Evolutionary conservation across 192 early-diverging fungal species (phyloP).

Genomic region (Coemansia reversa): DNA sequence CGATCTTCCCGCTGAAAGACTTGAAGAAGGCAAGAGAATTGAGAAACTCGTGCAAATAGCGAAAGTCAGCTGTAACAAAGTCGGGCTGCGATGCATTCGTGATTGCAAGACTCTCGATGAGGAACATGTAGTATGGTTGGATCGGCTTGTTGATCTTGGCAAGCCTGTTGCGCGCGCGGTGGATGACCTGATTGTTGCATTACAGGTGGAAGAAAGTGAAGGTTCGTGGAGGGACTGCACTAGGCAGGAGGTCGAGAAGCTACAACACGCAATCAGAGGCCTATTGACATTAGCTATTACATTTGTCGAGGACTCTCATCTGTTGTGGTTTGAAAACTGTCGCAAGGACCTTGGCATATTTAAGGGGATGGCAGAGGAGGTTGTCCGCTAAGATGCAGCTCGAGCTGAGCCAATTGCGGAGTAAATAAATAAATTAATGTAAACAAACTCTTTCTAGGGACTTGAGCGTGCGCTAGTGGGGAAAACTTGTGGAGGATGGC

Average conservation of each 20-base stretch:
- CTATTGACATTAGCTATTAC: slow-evolving; percentile 45
- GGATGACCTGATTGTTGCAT: slow-evolving; percentile 31
- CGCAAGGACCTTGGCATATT: slow-evolving; percentile 30
- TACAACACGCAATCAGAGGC: slow-evolving; percentile 12
- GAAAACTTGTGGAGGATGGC: background rate
- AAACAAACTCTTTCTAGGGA: slow-evolving; percentile 12
- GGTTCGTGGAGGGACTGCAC: slow-evolving; percentile 20
- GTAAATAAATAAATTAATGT: slow-evolving; percentile 1
- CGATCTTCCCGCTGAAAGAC: slow-evolving; percentile 32
- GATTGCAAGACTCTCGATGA: slow-evolving; percentile 40
- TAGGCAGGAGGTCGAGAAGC: slow-evolving; percentile 16
- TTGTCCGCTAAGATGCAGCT: slow-evolving; percentile 23
- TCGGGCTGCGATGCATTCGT: slow-evolving; percentile 48
- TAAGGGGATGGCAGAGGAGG: slow-evolving; percentile 10
- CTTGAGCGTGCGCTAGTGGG: background rate
- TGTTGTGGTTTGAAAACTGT: slow-evolving; percentile 47
- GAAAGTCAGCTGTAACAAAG: slow-evolving; percentile 40
- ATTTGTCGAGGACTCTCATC: slow-evolving; percentile 50
- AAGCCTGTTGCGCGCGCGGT: slow-evolving; percentile 26
- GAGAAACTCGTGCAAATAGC: slow-evolving; percentile 27
- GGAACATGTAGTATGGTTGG: slow-evolving; percentile 44
- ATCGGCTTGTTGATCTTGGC: slow-evolving; percentile 46
- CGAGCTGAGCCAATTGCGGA: background rate
- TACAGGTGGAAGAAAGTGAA: slow-evolving; percentile 28
- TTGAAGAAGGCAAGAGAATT: slow-evolving; percentile 29